Percentiles rank a stretch among this genome's conserved stretches.
Conservation (phyloP, 73 alveolate species). For the Paramecium primaurelia region DNA sequence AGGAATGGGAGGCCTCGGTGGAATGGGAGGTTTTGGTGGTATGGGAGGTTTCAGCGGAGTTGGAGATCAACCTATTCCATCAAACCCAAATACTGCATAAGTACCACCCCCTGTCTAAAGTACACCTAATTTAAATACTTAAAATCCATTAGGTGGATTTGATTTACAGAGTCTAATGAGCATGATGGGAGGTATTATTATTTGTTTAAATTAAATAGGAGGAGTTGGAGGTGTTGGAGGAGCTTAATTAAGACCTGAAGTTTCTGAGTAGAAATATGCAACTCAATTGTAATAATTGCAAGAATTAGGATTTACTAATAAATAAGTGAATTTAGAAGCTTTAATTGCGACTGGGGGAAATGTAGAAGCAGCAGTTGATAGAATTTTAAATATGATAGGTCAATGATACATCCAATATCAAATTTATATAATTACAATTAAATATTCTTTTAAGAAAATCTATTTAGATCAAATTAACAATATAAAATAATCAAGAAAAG, state of each 20-base stretch:
- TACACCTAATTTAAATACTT: not conserved
- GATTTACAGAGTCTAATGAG: not conserved
- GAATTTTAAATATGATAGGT: constrained; percentile 80
- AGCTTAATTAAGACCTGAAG: not conserved
- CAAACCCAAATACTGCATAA: not conserved
- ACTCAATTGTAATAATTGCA: constrained; percentile 85
- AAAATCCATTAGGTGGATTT: not conserved
- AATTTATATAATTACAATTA: not conserved
- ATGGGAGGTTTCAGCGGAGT: constrained; percentile 65
- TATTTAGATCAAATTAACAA: too few species aligned
- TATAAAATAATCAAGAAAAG: too few species aligned
- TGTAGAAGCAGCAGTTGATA: constrained; percentile 94
- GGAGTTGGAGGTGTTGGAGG: constrained; percentile 59
- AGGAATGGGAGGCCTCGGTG: constrained; percentile 22
- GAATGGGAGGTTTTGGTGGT: constrained; percentile 17
- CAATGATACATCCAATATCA: not conserved
- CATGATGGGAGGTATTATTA: not conserved
- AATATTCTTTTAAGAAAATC: too few species aligned
- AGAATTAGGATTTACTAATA: constrained; percentile 97
- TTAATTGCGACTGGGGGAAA: constrained; percentile 94
- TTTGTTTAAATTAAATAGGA: not conserved
- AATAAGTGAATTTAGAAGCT: constrained; percentile 88
- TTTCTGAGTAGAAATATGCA: constrained; percentile 86
- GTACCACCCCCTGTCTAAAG: not conserved
- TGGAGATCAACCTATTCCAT: not conserved